Conservation (phyloP, 2,329 filamentous ascomycete species). For the Fusarium verticillioides region DNA sequence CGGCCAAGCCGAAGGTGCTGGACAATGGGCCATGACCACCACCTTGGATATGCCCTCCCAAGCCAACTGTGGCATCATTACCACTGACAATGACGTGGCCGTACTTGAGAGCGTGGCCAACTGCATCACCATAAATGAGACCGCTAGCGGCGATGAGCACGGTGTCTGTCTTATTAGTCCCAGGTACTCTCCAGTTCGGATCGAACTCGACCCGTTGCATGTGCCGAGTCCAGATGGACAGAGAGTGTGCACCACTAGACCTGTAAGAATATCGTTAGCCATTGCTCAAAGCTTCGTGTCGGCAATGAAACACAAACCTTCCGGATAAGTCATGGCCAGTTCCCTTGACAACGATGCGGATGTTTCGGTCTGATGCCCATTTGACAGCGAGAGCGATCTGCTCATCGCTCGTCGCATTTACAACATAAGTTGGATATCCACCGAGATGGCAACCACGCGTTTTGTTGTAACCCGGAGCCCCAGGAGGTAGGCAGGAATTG, state of each 20-base stretch:
- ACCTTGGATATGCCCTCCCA: background rate
- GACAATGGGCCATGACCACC: background rate
- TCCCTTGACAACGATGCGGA: background rate
- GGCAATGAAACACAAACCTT: background rate
- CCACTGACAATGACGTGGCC: background rate
- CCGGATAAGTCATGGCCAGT: background rate
- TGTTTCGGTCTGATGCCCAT: background rate
- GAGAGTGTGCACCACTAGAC: background rate
- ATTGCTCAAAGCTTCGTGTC: accelerated
- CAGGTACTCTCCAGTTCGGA: background rate
- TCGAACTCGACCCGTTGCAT: background rate
- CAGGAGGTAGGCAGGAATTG: background rate
- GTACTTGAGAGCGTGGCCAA: background rate
- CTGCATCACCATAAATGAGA: background rate
- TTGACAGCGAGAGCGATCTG: background rate
- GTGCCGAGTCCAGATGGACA: background rate
- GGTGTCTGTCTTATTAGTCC: background rate
- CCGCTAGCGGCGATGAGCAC: background rate
- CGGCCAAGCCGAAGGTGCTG: background rate
- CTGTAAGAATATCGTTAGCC: background rate
- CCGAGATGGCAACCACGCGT: background rate
- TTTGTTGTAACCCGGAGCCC: background rate
- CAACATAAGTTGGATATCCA: background rate
- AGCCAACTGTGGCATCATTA: background rate
- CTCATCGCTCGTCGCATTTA: background rate